Percentiles rank a stretch among this genome's conserved stretches.
These are phyloP conservation scores for Metschnikowia lunata DNA, from an alignment of 805 yeast genomes.

Conservation along the genomic window DNA sequence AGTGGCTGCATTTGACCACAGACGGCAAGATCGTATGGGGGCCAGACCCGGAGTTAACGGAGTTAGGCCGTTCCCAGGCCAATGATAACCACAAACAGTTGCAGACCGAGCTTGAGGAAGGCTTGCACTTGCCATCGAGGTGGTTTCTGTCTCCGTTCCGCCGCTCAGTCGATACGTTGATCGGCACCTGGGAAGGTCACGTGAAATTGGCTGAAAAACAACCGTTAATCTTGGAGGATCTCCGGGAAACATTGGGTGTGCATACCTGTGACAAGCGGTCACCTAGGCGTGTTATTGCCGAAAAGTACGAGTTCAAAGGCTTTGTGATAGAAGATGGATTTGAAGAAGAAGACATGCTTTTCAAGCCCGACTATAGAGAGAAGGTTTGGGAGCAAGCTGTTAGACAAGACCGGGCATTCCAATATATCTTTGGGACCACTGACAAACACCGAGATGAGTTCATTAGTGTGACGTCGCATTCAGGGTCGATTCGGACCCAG, in stretches of 20 bases:
- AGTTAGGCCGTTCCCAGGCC: slow-evolving; percentile 43
- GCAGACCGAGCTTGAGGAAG: slow-evolving; percentile 30
- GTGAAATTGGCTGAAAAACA: slow-evolving; percentile 18
- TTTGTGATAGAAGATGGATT: slow-evolving; percentile 43
- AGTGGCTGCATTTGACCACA: slow-evolving; percentile 42
- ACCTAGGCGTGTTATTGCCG: slow-evolving; percentile 31
- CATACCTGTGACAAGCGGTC: slow-evolving; percentile 49
- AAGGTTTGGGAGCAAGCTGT: slow-evolving; percentile 38
- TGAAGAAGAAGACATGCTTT: slow-evolving; percentile 43
- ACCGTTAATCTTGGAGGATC: slow-evolving; percentile 42
- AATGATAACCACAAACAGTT: slow-evolving; percentile 39
- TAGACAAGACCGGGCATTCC: slow-evolving; percentile 32
- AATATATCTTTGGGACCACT: slow-evolving; percentile 28
- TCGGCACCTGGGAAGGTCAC: slow-evolving; percentile 42
- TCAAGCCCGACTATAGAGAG: slow-evolving; percentile 37
- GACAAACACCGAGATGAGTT: slow-evolving; percentile 20
- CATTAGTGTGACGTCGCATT: slow-evolving; percentile 46
- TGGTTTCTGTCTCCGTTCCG: slow-evolving; percentile 49
- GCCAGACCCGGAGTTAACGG: slow-evolving; percentile 49
- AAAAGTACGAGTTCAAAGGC: slow-evolving; percentile 37
- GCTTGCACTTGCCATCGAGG: slow-evolving; percentile 31
- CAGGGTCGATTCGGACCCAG: slow-evolving; percentile 48
- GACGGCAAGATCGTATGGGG: slow-evolving; percentile 49
- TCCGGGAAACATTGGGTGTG: slow-evolving; percentile 47
- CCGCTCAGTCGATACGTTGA: slow-evolving; percentile 48